Conservation (phyloP, 495 filamentous ascomycete genomes). For the Penicillium goetzii region DNA sequence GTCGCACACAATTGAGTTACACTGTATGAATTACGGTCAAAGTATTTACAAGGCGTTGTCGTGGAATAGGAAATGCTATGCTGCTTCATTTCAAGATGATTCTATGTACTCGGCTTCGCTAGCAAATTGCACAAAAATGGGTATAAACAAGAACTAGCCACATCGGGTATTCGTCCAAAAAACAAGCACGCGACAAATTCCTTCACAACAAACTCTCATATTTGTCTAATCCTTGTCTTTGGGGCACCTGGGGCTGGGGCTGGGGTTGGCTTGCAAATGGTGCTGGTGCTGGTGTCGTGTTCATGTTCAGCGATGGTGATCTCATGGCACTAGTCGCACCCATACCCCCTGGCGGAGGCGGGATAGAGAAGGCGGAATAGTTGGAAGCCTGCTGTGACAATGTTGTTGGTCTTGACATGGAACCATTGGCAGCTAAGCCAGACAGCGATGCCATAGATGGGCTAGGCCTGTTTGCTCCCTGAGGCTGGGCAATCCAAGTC, state of each 20-base stretch:
- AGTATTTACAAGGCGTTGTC: background rate
- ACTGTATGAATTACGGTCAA: background rate
- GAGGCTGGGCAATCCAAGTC: conserved; percentile 34
- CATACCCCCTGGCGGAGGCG: conserved; percentile 43
- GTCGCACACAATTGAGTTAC: background rate
- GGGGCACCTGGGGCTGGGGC: conserved; percentile 38
- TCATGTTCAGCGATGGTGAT: conserved; percentile 28
- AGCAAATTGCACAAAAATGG: conserved; percentile 13
- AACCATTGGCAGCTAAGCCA: conserved; percentile 29
- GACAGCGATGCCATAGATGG: conserved; percentile 36
- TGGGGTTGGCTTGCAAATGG: conserved; percentile 27
- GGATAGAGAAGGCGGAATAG: conserved; percentile 52
- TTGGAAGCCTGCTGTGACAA: conserved; percentile 34
- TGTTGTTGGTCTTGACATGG: conserved; percentile 25
- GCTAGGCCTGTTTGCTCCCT: conserved; percentile 24
- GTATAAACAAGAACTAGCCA: conserved; percentile 18
- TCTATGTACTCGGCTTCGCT: conserved; percentile 9
- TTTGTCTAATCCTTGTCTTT: conserved; percentile 69
- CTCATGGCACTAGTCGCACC: conserved; percentile 23
- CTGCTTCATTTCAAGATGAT: conserved; percentile 1
- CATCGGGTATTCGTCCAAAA: conserved; percentile 9
- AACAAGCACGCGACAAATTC: background rate
- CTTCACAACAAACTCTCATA: conserved; percentile 76
- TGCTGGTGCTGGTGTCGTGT: conserved; percentile 19
- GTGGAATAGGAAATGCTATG: background rate